Evolutionary conservation across 169 alveolate species (phyloP).

Genomic region (Plasmodium relictum): DNA sequence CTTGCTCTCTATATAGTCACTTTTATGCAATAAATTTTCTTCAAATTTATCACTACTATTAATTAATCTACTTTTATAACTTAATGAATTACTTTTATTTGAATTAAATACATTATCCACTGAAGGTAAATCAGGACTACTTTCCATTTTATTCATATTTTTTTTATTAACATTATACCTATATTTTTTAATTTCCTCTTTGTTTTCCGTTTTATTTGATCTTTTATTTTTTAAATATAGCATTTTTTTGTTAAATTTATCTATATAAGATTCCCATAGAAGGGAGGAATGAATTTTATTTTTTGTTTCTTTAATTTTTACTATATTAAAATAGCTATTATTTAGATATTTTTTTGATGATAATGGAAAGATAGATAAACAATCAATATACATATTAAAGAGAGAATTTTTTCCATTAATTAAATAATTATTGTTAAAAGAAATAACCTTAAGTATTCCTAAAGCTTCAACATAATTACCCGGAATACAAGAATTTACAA

Average conservation of each 20-base stretch:
- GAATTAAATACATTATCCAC: no score
- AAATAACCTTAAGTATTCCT: conserved; percentile 69
- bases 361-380: conserved; percentile 59
- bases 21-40: no score
- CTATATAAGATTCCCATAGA: conserved; percentile 71
- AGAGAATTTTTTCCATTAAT: conserved; percentile 70
- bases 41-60: background rate
- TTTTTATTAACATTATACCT: no score
- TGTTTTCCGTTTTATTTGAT: background rate
- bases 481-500: conserved; percentile 51
- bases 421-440: conserved; percentile 22
- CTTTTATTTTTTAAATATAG: background rate
- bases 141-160: no score
- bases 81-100: no score
- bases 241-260: conserved; percentile 14
- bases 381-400: conserved; percentile 66
- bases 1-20: no score
- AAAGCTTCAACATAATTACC: conserved; percentile 66
- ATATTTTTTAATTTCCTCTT: no score
- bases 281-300: conserved; percentile 32
- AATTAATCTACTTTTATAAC: background rate
- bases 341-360: conserved; percentile 63
- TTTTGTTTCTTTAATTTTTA: conserved; percentile 33
- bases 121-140: no score
- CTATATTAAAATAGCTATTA: conserved; percentile 45